These are phyloP conservation scores for Celoporthe dispersa DNA, from an alignment of 2,329 filamentous ascomycete genomes.

Conservation along the genomic window DNA sequence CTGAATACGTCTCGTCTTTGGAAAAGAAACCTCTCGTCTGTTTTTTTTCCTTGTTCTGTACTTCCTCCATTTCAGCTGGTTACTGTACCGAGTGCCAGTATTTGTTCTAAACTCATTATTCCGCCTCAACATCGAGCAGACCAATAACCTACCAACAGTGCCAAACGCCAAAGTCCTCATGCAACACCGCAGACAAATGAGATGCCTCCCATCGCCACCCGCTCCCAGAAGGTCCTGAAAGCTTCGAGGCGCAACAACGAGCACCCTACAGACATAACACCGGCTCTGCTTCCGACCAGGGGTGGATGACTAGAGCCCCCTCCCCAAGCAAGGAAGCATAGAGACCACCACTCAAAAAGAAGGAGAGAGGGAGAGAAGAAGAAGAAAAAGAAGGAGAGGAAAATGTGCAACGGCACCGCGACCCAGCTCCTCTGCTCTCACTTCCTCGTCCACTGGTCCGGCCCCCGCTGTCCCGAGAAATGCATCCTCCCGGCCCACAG, in stretches of 20 bases:
- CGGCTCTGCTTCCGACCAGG: background rate
- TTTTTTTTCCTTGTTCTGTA: background rate
- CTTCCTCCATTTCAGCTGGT: background rate
- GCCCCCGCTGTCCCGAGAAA: slow-evolving; percentile 24
- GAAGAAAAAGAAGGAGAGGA: background rate
- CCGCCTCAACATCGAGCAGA: background rate
- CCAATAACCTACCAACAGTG: background rate
- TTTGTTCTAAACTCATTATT: background rate
- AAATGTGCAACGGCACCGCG: slow-evolving; percentile 30
- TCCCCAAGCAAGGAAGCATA: background rate
- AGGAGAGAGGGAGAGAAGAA: background rate
- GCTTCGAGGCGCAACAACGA: background rate
- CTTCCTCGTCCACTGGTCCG: slow-evolving; percentile 28
- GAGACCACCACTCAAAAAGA: background rate
- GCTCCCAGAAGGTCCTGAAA: slow-evolving; percentile 10
- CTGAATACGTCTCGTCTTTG: slow-evolving; percentile 6
- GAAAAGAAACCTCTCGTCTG: background rate
- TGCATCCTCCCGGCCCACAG: slow-evolving; percentile 26
- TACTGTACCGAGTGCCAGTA: background rate
- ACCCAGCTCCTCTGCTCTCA: slow-evolving; percentile 31
- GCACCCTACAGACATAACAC: background rate
- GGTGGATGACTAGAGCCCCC: background rate
- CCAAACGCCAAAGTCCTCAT: background rate
- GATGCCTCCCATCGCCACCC: slow-evolving; percentile 13
- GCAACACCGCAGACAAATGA: slow-evolving; percentile 3